Base-by-base conservation (phyloP, 2,329 filamentous ascomycete species). In the Colletotrichum caudatum region DNA sequence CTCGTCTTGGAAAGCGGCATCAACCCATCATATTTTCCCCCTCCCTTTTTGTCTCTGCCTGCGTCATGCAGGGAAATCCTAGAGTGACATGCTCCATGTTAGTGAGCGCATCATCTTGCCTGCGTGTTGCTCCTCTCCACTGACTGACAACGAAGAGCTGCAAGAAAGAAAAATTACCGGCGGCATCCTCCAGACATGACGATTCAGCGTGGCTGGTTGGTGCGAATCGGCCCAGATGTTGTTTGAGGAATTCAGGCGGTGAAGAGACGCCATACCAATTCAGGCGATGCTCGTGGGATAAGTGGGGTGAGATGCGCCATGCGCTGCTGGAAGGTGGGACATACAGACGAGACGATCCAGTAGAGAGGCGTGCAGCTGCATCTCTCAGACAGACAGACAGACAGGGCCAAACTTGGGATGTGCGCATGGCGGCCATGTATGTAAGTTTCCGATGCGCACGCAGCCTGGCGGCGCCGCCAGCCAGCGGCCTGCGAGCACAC, bases 201-300 rank as follows among this genome's bases (percentile, higher is more conserved):
- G 57, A 57, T 69, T 61, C 58, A 26, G 60, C 54, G 59, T 64
- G 64, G 58, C 57, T 68, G 66, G 59, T 60, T 57, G 70, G 59
- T 71, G 71, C 62, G 35, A 63, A 65, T 59, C 62, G 61, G 64
- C 51, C 20, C 48, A 60, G 39, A 51, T 39, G 62, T 63, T 56
- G 73, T 37, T 74, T 66, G 71, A 66, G 59, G 44, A 20, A 39
- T 66, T 44, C 73, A 75, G 68, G 75, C 75, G 75, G 75, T 76
- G 75, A 76, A 64, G 71, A 53, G 53, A 46, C 70, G 57, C 75
- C 69, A 76, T 73, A 48, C 75, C 69, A 18, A 37, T 75, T 75
- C 70, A 29, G 73, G 75, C 48, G 54, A 60, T 41, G 39, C 63
- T 70, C 64, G 63, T 59, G 54, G 59, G 50, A 70, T 65, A 64